A percentile compares a stretch with the other conserved stretches of the same genome.
Evolutionary conservation across 257 asterid species (phyloP).

Genomic region (Gentiana straminea): DNA sequence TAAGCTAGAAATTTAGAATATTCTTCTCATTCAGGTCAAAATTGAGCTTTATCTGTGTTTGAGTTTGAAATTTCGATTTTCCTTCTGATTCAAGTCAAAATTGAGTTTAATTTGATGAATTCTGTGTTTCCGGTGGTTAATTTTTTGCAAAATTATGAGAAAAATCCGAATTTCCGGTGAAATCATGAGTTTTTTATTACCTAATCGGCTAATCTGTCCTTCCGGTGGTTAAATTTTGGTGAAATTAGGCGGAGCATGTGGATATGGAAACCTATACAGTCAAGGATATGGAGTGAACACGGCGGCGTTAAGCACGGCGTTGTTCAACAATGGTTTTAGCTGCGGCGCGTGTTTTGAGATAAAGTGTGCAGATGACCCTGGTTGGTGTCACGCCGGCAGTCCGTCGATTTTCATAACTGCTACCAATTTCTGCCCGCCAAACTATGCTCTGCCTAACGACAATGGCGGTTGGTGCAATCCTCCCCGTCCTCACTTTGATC

Average conservation of each 20-base stretch:
- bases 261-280: not conserved
- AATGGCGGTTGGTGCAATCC: conserved; percentile 98
- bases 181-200: too few species aligned
- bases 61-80: too few species aligned
- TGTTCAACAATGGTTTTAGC: not conserved
- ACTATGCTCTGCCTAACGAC: conserved; percentile 60
- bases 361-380: not conserved
- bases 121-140: too few species aligned
- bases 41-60: too few species aligned
- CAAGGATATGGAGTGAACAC: conserved; percentile 1
- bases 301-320: not conserved
- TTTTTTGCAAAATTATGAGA: too few species aligned
- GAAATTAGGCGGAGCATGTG: not conserved
- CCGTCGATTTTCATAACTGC: conserved; percentile 75
- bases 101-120: too few species aligned
- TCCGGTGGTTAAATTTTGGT: too few species aligned
- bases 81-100: too few species aligned
- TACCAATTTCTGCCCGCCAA: conserved; percentile 84
- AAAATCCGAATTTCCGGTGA: too few species aligned
- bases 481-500: conserved; percentile 79
- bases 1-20: too few species aligned
- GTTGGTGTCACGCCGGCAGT: conserved; percentile 51
- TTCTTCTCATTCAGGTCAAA: too few species aligned
- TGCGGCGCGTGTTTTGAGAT: not conserved
- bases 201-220: too few species aligned